A percentile compares a stretch with the other conserved stretches of the same genome.
Evolutionary conservation across 306 rosid species (phyloP).

Genomic region (Glycine tomentella): DNA sequence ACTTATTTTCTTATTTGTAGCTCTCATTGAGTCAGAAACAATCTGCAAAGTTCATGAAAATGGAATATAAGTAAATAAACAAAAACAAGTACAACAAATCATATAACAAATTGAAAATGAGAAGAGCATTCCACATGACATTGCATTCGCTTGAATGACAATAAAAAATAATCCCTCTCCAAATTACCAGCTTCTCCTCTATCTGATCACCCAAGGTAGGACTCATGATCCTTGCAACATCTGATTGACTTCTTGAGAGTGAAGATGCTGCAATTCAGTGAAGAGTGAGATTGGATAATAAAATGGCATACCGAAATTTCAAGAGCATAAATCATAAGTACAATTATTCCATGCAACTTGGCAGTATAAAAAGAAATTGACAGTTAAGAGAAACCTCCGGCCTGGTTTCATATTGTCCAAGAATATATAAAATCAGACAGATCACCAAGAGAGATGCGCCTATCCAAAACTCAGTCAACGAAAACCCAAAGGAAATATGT

Average conservation of each 20-base stretch:
- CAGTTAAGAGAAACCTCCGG: slow-evolving; percentile 15
- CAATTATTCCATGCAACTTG: slow-evolving; percentile 28
- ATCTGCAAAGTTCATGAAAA: slow-evolving; percentile 54
- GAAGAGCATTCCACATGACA: slow-evolving; percentile 9
- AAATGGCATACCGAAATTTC: slow-evolving; percentile 13
- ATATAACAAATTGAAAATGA: slow-evolving; percentile 35
- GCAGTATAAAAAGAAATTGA: slow-evolving; percentile 13
- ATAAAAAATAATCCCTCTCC: not conserved
- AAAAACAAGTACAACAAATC: slow-evolving; percentile 36
- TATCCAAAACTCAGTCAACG: slow-evolving; percentile 14
- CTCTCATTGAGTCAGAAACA: slow-evolving; percentile 62
- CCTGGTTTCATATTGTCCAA: slow-evolving; percentile 19
- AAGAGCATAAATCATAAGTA: slow-evolving; percentile 32
- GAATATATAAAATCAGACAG: slow-evolving; percentile 32
- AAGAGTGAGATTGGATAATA: slow-evolving; percentile 31
- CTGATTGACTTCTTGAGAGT: slow-evolving; percentile 79
- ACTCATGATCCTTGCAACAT: slow-evolving; percentile 64
- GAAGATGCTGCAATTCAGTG: slow-evolving; percentile 62
- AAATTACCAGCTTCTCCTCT: slow-evolving; percentile 81
- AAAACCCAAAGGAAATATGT: slow-evolving; percentile 5
- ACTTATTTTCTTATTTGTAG: slow-evolving; percentile 62
- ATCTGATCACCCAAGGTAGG: slow-evolving; percentile 67
- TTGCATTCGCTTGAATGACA: slow-evolving; percentile 1
- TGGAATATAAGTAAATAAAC: slow-evolving; percentile 22
- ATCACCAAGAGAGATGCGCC: slow-evolving; percentile 26